phyloP scores from a whole-genome alignment of 345 rosid species.

The Aquilaria yunnanensis region DNA sequence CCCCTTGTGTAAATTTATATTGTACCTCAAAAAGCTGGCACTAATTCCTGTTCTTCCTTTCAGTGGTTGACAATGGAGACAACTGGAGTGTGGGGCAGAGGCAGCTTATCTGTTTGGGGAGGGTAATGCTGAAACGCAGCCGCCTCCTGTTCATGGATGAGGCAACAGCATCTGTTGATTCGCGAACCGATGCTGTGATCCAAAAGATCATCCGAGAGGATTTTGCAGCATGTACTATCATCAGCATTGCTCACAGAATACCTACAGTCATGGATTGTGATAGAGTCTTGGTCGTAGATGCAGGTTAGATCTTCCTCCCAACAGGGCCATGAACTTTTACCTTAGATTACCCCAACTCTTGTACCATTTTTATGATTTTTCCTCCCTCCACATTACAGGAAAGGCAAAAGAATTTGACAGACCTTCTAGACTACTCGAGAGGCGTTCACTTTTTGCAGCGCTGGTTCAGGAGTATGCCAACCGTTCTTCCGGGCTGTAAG shows the following conservation, averaged over 20 bases:
- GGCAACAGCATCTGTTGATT: slow-evolving; percentile 96
- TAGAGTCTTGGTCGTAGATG: slow-evolving; percentile 78
- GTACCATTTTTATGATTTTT: neutral
- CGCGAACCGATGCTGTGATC: slow-evolving; percentile 80
- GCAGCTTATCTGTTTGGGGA: slow-evolving; percentile 85
- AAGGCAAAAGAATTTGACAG: slow-evolving; percentile 70
- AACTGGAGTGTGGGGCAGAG: slow-evolving; percentile 99
- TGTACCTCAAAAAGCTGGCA: neutral
- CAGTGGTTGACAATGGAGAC: slow-evolving; percentile 91
- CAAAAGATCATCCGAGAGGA: slow-evolving; percentile 91
- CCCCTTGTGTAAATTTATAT: neutral
- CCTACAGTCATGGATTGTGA: slow-evolving; percentile 98
- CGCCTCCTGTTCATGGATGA: slow-evolving; percentile 83
- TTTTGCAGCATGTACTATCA: slow-evolving; percentile 70
- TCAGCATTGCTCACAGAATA: slow-evolving; percentile 96
- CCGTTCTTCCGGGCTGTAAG: slow-evolving; percentile 61
- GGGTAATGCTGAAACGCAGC: slow-evolving; percentile 86
- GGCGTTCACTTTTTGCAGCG: slow-evolving; percentile 66
- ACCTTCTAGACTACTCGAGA: slow-evolving; percentile 66
- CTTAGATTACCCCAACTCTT: too few species aligned
- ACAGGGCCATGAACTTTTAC: too few species aligned
- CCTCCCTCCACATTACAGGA: slow-evolving; percentile 39
- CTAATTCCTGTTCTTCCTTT: neutral
- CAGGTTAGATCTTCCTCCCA: slow-evolving; percentile 31
- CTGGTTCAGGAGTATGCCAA: slow-evolving; percentile 91